phyloP scores from a whole-genome alignment of 1,284 basidiomycete genomes.

The Phellinidium pouzarii region DNA sequence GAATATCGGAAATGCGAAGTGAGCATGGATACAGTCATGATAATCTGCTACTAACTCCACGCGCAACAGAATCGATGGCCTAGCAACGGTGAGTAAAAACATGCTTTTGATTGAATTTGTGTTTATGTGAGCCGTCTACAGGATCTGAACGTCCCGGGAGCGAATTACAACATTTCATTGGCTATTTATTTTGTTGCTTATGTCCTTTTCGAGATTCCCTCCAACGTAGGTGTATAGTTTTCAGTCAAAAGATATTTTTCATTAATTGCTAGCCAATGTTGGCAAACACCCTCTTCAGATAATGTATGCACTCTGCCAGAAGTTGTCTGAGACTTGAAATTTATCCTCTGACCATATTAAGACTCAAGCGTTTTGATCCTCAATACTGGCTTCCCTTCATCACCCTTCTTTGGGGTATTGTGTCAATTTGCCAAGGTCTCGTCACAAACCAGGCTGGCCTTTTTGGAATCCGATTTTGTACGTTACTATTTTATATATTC shows the following conservation, averaged over 20 bases:
- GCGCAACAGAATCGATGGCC: slow-evolving; percentile 36
- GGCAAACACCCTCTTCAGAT: not conserved
- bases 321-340: not conserved
- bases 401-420: slow-evolving; percentile 53
- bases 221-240: slow-evolving; percentile 61
- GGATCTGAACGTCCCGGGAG: slow-evolving; percentile 41
- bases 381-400: slow-evolving; percentile 54
- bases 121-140: slow-evolving; percentile 20
- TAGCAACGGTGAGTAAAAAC: slow-evolving; percentile 31
- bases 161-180: slow-evolving; percentile 55
- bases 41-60: not conserved
- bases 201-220: slow-evolving; percentile 62
- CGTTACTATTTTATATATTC: slow-evolving; percentile 16
- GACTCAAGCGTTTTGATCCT: slow-evolving; percentile 52
- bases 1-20: slow-evolving; percentile 66
- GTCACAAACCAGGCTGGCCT: slow-evolving; percentile 49
- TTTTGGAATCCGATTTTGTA: slow-evolving; percentile 49
- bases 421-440: slow-evolving; percentile 53
- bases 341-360: slow-evolving; percentile 21
- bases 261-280: not conserved
- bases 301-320: not conserved
- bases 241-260: too few species aligned
- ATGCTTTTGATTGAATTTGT: not conserved
- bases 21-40: slow-evolving; percentile 21
- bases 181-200: slow-evolving; percentile 64